Conservation (phyloP, 2,329 filamentous ascomycete species). For the Biscogniauxia mediterranea region DNA sequence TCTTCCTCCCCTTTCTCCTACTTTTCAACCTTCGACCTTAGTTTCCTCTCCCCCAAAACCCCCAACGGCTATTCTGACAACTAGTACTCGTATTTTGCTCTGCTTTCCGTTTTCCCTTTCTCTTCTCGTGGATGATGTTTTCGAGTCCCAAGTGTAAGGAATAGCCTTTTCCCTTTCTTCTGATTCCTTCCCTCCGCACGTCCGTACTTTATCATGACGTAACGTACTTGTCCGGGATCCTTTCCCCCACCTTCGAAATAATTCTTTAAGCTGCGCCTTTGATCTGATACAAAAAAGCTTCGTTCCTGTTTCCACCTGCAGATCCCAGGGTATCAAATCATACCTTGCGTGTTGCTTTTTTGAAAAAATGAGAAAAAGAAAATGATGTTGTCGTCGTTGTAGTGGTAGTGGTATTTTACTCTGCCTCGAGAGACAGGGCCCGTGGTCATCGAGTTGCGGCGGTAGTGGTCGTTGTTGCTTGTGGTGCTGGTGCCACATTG, state of each 20-base stretch:
- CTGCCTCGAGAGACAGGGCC: not conserved
- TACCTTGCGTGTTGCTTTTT: not conserved
- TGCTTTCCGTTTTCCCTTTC: conserved; percentile 1
- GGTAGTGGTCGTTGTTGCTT: not conserved
- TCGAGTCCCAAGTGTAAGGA: not conserved
- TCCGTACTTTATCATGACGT: too few relatives aligned
- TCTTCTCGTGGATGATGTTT: not conserved
- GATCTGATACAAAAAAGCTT: conserved; percentile 7
- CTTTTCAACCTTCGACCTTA: not conserved
- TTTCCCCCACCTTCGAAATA: too few relatives aligned
- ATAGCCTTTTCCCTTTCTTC: too few relatives aligned
- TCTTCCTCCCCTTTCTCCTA: not conserved
- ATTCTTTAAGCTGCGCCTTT: conserved; percentile 11
- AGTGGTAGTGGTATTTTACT: conserved; percentile 3
- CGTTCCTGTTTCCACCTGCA: conserved; percentile 12
- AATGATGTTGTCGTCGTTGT: conserved; percentile 6
- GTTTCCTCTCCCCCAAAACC: too few relatives aligned
- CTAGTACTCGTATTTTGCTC: too few relatives aligned
- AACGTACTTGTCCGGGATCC: not conserved
- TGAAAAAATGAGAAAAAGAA: conserved; percentile 11
- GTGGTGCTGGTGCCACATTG: conserved; percentile 8
- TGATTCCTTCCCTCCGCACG: too few relatives aligned
- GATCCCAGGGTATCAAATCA: conserved; percentile 11
- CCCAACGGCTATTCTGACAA: too few relatives aligned
- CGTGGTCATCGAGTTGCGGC: not conserved